Percentiles rank a stretch among this genome's conserved stretches.
Evolutionary conservation across 176 grass and related monocot species (phyloP).

Genomic region (Dendrocalamus sinicus): DNA sequence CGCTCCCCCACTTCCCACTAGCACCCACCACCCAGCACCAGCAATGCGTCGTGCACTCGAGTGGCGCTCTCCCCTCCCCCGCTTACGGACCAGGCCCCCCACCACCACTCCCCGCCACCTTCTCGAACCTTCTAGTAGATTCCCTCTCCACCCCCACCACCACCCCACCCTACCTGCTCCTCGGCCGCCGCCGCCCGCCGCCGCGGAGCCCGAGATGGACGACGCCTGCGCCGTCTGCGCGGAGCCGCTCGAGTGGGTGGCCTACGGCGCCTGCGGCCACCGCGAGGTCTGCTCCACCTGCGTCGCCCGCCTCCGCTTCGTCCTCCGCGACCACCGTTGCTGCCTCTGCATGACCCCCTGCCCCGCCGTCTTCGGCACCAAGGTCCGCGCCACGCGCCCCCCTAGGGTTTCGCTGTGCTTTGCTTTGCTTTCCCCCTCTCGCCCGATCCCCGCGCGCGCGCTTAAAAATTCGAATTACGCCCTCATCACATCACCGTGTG

Average conservation of each 20-base stretch:
- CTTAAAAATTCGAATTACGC: neutral
- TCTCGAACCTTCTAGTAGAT: conserved; percentile 38
- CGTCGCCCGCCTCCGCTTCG: conserved; percentile 73
- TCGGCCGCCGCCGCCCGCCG: conserved; percentile 2
- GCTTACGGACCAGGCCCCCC: neutral
- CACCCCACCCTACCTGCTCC: conserved; percentile 3
- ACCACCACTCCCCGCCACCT: neutral
- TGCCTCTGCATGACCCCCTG: conserved; percentile 77
- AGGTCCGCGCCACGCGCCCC: conserved; percentile 29
- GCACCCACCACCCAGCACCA: neutral
- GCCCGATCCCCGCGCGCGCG: neutral
- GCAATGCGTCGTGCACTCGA: conserved; percentile 16
- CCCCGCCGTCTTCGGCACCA: conserved; percentile 65
- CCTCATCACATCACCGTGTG: neutral
- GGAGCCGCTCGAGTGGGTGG: conserved; percentile 69
- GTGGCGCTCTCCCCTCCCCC: neutral
- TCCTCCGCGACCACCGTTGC: conserved; percentile 63
- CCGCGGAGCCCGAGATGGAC: conserved; percentile 53
- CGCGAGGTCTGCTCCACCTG: conserved; percentile 77
- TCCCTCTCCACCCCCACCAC: neutral
- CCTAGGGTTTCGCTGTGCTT: conserved; percentile 20
- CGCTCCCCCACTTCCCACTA: neutral
- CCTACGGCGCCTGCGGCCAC: conserved; percentile 70
- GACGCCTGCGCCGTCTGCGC: conserved; percentile 75
- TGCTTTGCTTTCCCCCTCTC: neutral